These are phyloP conservation scores for Kodamaea neixiangensis DNA, from an alignment of 805 yeast species.

Conservation along the genomic window DNA sequence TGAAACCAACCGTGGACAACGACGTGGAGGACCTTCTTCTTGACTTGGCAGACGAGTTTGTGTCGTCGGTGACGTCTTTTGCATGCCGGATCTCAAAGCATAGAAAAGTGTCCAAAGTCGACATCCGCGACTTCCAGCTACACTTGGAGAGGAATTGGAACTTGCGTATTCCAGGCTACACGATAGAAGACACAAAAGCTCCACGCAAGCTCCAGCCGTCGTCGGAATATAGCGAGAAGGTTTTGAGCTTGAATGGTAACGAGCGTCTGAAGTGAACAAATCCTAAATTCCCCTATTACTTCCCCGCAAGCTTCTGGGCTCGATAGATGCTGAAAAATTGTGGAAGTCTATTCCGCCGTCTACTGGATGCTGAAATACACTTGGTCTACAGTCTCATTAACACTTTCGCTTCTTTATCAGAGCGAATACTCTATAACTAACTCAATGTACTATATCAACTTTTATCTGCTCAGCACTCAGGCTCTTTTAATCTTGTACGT, in stretches of 20 bases:
- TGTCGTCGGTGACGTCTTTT: constrained; percentile 27
- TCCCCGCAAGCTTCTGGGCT: not conserved
- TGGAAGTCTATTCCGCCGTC: too few species aligned
- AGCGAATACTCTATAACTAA: not conserved
- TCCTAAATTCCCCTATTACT: too few species aligned
- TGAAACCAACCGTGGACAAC: constrained; percentile 27
- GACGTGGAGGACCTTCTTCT: constrained; percentile 31
- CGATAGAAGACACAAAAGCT: constrained; percentile 27
- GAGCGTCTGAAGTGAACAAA: not conserved
- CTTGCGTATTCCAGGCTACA: constrained; percentile 27
- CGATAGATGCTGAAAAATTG: not conserved
- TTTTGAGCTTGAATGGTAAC: constrained; percentile 8
- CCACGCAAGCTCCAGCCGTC: constrained; percentile 28
- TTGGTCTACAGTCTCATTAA: too few species aligned
- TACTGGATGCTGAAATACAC: too few species aligned
- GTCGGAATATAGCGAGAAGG: constrained; percentile 24
- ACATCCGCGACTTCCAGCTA: constrained; percentile 29
- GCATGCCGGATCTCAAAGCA: constrained; percentile 33
- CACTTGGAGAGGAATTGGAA: constrained; percentile 33
- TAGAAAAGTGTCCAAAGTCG: constrained; percentile 28
- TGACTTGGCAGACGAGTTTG: constrained; percentile 32
- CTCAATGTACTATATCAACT: not conserved
- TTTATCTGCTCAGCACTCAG: too few species aligned
- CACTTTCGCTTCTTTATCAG: not conserved
- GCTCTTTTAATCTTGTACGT: constrained; percentile 33